Base-by-base conservation (phyloP, 169 alveolate genomes). In the Eimeria sp. region DNA sequence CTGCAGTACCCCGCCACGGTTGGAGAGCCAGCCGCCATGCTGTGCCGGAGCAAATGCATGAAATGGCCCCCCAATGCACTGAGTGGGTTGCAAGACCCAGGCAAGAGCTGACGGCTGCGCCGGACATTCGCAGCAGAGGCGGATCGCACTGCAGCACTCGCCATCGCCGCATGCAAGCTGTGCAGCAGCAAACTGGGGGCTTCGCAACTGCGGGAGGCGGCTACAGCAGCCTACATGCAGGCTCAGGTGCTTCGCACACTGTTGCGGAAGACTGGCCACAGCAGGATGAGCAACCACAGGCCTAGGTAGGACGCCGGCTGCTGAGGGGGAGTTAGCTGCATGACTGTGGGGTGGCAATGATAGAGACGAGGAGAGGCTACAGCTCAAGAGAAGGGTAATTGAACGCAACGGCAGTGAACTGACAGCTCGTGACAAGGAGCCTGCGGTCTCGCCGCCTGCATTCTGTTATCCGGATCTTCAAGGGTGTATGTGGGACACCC, bases 181-280 rank as follows among this genome's bases (percentile, higher is more conserved):
- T 61, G 18, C 70, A 61, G 70, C 70, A 61, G 27, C 70, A 61
- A 61, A 11, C 47, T 2, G 49, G 45, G 47, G 82, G 57, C 27
- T 34, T 34, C 61, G 34, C 27, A 7, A 49, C 87, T 34, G 87
- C 63, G 34, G 54, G 5, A 6, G 87, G 63, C 27, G 25, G 87
- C 87, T 9, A 30, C 80, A 5, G 80, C 80, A 70, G 80, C 80
- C 20, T 61, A 14, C 40, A 22, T 20, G 87, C 61, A 76, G 87
- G 16, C 34, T 20, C 87, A 34, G 87, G 40, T 14, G 82, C 49
- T 34, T 43, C 47, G 27, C 25, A 14, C 43, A 47, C 63, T 7
- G 87, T 61, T 49, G 63, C 87, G 10, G 34, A 76, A 76, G 87
- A 27, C 63, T 40, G 49, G 80, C 10, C 43, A 27, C 80, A 34